Percentiles rank a stretch among this genome's conserved stretches.
These are phyloP conservation scores for Saturnispora serradocipensis DNA, from an alignment of 805 yeast genomes.

Conservation along the genomic window DNA sequence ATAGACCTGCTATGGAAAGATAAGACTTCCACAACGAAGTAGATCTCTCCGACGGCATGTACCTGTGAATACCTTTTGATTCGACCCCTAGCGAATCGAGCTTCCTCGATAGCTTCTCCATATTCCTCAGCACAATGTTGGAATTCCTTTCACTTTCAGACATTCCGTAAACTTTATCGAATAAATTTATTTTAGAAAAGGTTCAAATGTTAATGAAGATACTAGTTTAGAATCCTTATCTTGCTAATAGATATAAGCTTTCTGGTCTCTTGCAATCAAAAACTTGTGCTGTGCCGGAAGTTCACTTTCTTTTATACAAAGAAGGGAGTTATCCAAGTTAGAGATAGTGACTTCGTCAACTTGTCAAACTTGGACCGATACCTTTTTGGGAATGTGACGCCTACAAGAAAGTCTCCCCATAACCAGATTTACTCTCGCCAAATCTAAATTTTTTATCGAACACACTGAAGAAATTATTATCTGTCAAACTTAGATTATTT, in stretches of 20 bases:
- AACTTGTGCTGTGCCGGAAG: background rate
- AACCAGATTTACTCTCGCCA: background rate
- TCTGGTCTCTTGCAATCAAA: background rate
- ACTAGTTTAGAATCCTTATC: background rate
- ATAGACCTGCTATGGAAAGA: conserved; percentile 54
- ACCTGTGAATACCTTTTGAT: conserved; percentile 69
- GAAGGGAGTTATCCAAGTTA: background rate
- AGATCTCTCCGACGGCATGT: conserved; percentile 47
- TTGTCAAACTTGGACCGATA: conserved; percentile 1
- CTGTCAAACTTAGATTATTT: background rate
- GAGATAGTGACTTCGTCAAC: background rate
- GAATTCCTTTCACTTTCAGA: background rate
- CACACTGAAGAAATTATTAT: background rate
- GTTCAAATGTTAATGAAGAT: background rate
- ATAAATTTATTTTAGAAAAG: too few species aligned
- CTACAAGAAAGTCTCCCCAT: background rate
- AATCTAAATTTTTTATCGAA: background rate
- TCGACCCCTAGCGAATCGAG: conserved; percentile 60
- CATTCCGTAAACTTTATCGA: background rate
- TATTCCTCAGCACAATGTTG: background rate
- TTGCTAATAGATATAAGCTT: background rate
- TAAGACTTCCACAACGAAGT: conserved; percentile 12
- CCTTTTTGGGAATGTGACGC: background rate
- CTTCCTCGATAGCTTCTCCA: conserved; percentile 19
- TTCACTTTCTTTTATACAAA: background rate